phyloP scores from a whole-genome alignment of 352 stramenopile genomes.

The Phytophthora lateralis region DNA sequence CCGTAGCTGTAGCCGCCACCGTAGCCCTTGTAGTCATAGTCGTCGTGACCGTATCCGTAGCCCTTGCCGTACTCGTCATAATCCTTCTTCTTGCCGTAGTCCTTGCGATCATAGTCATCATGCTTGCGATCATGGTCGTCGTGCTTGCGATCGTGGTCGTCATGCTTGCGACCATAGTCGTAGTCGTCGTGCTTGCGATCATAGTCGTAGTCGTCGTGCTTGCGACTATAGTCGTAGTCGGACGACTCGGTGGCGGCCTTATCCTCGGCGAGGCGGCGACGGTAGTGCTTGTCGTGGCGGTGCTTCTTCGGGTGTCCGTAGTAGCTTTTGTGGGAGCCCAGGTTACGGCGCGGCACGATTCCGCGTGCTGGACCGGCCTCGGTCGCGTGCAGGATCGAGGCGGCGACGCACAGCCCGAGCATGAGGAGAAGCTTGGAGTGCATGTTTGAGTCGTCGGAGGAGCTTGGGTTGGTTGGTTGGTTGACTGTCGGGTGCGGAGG shows the following conservation, averaged over 20 bases:
- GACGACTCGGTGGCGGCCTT: constrained; percentile 14
- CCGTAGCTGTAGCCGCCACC: background rate
- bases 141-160: background rate
- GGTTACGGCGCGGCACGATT: constrained; percentile 13
- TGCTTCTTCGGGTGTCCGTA: constrained; percentile 10
- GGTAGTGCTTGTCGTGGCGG: constrained; percentile 25
- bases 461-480: background rate
- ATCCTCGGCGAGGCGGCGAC: constrained; percentile 25
- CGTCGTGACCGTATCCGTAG: background rate
- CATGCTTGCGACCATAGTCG: background rate
- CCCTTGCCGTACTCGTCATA: constrained; percentile 3
- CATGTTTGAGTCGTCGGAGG: constrained; percentile 10
- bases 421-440: constrained; percentile 24
- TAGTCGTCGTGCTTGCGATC: background rate
- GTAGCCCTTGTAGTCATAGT: constrained; percentile 8
- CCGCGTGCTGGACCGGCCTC: background rate
- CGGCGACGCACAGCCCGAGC: constrained; percentile 17
- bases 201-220: constrained; percentile 5
- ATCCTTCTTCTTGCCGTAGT: background rate
- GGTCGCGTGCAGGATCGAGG: constrained; percentile 9
- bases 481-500: constrained; percentile 2
- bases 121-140: background rate
- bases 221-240: constrained; percentile 16
- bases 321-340: constrained; percentile 4
- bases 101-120: background rate